Percentiles rank a stretch among this genome's conserved stretches.
Evolutionary conservation across 192 early-diverging fungal genomes (phyloP).

Genomic region (Gamsiella multidivaricata): DNA sequence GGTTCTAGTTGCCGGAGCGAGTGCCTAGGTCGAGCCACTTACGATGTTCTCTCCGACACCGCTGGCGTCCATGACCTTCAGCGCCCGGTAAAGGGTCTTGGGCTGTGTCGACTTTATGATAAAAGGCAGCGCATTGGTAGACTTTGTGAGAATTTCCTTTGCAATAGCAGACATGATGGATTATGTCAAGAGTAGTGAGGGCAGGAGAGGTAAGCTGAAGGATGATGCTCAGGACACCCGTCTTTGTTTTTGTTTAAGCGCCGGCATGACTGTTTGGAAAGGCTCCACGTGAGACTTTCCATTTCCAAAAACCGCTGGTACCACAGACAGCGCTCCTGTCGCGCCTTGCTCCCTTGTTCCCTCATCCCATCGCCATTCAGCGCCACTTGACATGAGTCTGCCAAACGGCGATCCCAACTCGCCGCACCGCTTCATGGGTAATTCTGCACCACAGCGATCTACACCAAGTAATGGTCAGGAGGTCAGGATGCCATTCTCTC

Average conservation of each 20-base stretch:
- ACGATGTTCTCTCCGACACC: slow-evolving; percentile 52
- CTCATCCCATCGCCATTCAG: not conserved
- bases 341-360: not conserved
- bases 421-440: slow-evolving; percentile 36
- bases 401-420: slow-evolving; percentile 24
- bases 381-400: slow-evolving; percentile 23
- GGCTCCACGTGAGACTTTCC: not conserved
- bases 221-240: not conserved
- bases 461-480: not conserved
- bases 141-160: slow-evolving; percentile 54
- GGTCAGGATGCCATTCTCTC: slow-evolving; percentile 28
- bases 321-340: no score
- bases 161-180: slow-evolving; percentile 47
- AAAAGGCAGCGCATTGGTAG: slow-evolving; percentile 40
- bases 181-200: not conserved
- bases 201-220: not conserved
- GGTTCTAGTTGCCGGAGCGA: no score
- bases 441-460: not conserved
- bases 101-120: slow-evolving; percentile 44
- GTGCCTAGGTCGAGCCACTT: slow-evolving; percentile 21
- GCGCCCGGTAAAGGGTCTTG: slow-evolving; percentile 42
- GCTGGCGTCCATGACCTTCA: slow-evolving; percentile 50
- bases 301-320: no score
- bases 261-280: no score
- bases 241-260: no score